Conservation (phyloP, 2,329 filamentous ascomycete genomes). For the Aspergillus sp. region DNA sequence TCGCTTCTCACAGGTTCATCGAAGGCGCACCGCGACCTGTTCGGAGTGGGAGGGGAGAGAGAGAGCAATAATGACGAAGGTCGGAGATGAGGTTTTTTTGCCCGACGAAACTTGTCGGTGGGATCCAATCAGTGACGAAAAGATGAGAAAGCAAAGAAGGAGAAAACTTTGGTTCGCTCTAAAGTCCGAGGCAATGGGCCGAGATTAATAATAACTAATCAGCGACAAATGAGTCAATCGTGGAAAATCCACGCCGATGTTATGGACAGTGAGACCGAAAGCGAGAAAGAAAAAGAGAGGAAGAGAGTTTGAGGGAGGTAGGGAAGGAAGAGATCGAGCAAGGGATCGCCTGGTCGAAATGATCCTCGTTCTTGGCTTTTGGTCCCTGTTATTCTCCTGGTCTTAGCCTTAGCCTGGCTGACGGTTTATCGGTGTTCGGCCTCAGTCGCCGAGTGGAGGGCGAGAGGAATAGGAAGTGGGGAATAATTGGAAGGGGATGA, state of each 20-base stretch:
- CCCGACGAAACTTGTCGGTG: not conserved
- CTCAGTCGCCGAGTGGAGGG: not conserved
- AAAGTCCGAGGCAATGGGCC: not conserved
- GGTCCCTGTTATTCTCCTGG: slow-evolving; percentile 10
- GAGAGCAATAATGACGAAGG: not conserved
- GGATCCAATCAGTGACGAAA: not conserved
- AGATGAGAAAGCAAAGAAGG: not conserved
- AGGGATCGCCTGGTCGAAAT: not conserved
- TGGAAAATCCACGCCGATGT: not conserved
- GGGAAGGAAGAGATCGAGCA: not conserved
- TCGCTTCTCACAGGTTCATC: slow-evolving; percentile 19
- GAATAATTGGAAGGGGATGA: not conserved
- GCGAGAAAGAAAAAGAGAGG: not conserved
- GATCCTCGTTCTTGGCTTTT: not conserved
- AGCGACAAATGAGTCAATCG: not conserved
- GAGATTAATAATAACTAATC: not conserved
- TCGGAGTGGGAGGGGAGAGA: not conserved
- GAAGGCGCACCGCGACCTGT: slow-evolving; percentile 4
- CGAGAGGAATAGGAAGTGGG: not conserved
- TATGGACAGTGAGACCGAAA: not conserved
- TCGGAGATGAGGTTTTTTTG: not conserved
- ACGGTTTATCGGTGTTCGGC: not conserved
- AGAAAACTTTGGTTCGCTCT: not conserved
- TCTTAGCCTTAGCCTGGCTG: not conserved
- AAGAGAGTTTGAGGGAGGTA: not conserved